phyloP scores from a whole-genome alignment of 305 asterid species.

The Solanum hybrid region DNA sequence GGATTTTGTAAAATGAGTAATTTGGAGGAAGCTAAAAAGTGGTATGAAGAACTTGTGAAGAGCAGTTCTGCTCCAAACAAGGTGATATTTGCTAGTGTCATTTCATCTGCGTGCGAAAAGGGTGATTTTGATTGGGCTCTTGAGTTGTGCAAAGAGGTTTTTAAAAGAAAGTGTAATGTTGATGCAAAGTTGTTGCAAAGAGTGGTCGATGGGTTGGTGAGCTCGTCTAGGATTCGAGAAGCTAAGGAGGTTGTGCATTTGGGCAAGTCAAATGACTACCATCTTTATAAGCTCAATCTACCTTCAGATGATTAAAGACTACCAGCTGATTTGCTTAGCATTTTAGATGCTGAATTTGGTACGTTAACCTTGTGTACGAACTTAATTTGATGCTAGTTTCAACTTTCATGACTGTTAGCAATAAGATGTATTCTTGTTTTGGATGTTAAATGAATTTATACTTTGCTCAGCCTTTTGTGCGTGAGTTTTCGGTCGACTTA shows the following conservation, averaged over 20 bases:
- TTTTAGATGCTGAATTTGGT: not conserved
- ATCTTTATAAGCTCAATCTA: slow-evolving; percentile 24
- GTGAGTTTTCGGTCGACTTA: not conserved
- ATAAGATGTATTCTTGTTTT: not conserved
- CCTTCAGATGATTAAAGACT: not conserved
- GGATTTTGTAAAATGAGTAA: slow-evolving; percentile 25
- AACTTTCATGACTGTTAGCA: not conserved
- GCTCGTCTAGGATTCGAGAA: slow-evolving; percentile 21
- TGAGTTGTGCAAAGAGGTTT: slow-evolving; percentile 32
- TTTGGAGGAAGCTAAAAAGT: slow-evolving; percentile 33
- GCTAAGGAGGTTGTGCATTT: slow-evolving; percentile 32
- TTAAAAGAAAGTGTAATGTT: slow-evolving; percentile 21
- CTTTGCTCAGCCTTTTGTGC: not conserved
- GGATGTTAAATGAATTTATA: not conserved
- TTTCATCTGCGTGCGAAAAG: slow-evolving; percentile 23
- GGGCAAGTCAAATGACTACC: slow-evolving; percentile 28
- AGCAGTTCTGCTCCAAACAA: slow-evolving; percentile 20
- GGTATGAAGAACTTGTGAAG: slow-evolving; percentile 21
- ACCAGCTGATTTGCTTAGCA: not conserved
- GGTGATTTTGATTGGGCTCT: slow-evolving; percentile 36
- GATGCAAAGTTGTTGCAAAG: slow-evolving; percentile 23
- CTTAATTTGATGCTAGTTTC: not conserved
- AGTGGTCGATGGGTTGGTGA: slow-evolving; percentile 31
- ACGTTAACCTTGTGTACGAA: not conserved
- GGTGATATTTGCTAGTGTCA: slow-evolving; percentile 10